Evolutionary conservation across 1,284 basidiomycete species (phyloP).

Genomic region (Erythrobasidium hasegawianum): DNA sequence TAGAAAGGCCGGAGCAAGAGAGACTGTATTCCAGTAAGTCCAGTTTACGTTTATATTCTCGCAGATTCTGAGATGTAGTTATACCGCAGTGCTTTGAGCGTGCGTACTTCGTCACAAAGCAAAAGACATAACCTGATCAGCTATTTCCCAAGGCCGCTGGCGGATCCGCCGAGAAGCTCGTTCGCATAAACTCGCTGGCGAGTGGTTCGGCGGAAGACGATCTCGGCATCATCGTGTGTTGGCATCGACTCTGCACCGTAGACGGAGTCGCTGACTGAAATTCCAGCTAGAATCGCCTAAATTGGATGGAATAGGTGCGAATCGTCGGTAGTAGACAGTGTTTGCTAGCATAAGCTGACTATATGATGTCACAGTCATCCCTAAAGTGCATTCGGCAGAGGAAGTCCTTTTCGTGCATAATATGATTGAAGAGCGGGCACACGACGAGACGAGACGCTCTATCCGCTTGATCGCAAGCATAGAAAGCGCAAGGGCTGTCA

Average conservation of each 20-base stretch:
- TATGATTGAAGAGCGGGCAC: conserved; percentile 26
- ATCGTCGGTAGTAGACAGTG: too few species aligned
- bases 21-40: conserved; percentile 36
- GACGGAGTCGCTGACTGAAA: background rate
- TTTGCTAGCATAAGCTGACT: too few species aligned
- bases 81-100: conserved; percentile 25
- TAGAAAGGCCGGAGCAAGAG: conserved; percentile 39
- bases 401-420: conserved; percentile 36
- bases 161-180: conserved; percentile 43
- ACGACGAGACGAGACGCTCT: background rate
- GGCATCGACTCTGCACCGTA: too few species aligned
- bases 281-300: conserved; percentile 16
- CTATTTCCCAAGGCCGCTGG: background rate
- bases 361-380: conserved; percentile 31
- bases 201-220: conserved; percentile 70
- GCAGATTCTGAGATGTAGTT: too few species aligned
- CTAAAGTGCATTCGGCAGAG: conserved; percentile 39
- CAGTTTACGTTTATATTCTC: too few species aligned
- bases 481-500: conserved; percentile 39
- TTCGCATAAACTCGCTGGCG: conserved; percentile 70
- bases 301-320: conserved; percentile 36
- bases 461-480: conserved; percentile 38
- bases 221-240: conserved; percentile 62
- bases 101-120: background rate
- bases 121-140: background rate